Base-by-base conservation (phyloP, 2,329 filamentous ascomycete genomes). In the Bimuria novae-zelandiae region DNA sequence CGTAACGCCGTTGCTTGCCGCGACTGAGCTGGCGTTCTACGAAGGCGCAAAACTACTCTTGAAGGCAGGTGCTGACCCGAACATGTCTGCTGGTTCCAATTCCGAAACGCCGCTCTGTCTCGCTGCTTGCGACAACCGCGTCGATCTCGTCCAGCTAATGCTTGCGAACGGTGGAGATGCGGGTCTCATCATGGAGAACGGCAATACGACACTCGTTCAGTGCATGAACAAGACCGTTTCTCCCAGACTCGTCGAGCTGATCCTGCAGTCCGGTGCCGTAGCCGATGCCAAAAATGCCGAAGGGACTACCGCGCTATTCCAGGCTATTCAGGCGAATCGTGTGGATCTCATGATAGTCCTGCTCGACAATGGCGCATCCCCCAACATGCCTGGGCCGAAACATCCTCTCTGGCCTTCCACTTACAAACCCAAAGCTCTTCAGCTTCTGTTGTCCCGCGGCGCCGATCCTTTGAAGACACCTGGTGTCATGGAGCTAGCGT, bases 361-460 rank as follows among this genome's bases (percentile, higher is more conserved):
- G 14, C 71, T 85, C 2, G 78, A 88, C 46, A 79, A 85, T 49
- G 80, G 82, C 3, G 87, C 87, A 1, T 82, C 89, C 61, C 81
- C 86, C 7, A 89, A 90, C 65, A 75, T 89, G 5, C 87, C 87
- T 1, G 86, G 84, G 1, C 85, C 86, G 10, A 87, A 88, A 69
- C 84, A 89, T 73, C 82, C 86, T 71, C 78, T 89, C 21, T 87
- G 86, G 86, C 84, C 85, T 1, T 79, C 85, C 0, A 82, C 81
- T 0, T 83, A 85, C 70, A 79, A 86, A 46, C 77, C 85, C 0
- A 72, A 77, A 7, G 85, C 82, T 54, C 74, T 89, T 27, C 78
- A 83, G 61, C 69, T 86, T 1, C 76, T 89, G 16, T 80, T 88
- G 0, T 59, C 74, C 2, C 81, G 82, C 22, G 85, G 85, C 1